Evolutionary conservation across 805 yeast genomes (phyloP).

Genomic region (Maudiozyma pseudohumilis): DNA sequence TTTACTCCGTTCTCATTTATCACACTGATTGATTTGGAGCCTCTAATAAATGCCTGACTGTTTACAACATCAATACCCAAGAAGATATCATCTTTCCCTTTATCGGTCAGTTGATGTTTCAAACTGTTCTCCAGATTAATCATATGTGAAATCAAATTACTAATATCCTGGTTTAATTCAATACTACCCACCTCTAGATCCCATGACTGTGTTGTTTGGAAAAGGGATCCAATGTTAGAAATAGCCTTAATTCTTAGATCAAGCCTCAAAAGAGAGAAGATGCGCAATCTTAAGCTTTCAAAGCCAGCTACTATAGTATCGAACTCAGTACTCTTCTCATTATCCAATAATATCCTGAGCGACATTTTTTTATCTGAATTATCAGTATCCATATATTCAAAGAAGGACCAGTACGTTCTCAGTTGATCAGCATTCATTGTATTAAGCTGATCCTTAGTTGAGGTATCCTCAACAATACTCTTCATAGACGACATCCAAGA

Average conservation of each 20-base stretch:
- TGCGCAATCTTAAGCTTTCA: conserved; percentile 10
- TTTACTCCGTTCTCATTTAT: conserved; percentile 25
- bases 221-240: conserved; percentile 20
- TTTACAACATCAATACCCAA: conserved; percentile 20
- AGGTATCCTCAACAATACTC: conserved; percentile 27
- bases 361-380: conserved; percentile 8
- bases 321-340: conserved; percentile 13
- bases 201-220: conserved; percentile 22
- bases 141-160: conserved; percentile 21
- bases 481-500: conserved; percentile 51
- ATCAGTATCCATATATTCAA: conserved; percentile 26
- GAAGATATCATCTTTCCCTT: conserved; percentile 16
- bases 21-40: conserved; percentile 18
- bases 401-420: conserved; percentile 33
- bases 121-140: conserved; percentile 22
- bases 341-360: conserved; percentile 16
- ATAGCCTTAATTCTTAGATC: conserved; percentile 25
- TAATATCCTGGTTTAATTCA: conserved; percentile 22
- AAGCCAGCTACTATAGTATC: conserved; percentile 14
- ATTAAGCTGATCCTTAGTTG: conserved; percentile 4
- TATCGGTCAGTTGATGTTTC: conserved; percentile 13
- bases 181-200: conserved; percentile 24
- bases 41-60: conserved; percentile 18
- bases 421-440: conserved; percentile 24
- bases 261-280: conserved; percentile 21